Base-by-base conservation (phyloP, 331 rosid species). In the Pyrus hybrid region DNA sequence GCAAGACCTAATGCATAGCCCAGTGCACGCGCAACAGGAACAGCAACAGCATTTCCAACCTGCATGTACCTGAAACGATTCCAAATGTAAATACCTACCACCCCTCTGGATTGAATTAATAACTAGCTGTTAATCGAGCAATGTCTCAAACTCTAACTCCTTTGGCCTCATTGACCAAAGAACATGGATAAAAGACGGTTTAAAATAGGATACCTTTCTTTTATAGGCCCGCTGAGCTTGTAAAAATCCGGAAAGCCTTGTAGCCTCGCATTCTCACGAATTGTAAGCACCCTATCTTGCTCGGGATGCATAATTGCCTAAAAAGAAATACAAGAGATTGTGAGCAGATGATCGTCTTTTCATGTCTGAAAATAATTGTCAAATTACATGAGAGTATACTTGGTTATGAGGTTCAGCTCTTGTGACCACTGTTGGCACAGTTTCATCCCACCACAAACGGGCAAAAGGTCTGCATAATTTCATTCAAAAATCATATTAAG, bases 11-110 rank as follows among this genome's bases (percentile, higher is more conserved):
- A 79, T 0, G 88, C 60, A 53, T 85, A 90, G 3, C 97, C 97
- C 3, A 92, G 62, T 0, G 91, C 96, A 60, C 97, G 75, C 2
- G 96, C 86, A 5, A 92, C 97, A 0, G 97, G 97, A 51, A 92
- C 90, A 3, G 97, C 97, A 4, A 92, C 97, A 1, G 97, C 97
- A 70, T 92, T 92, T 16, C 97, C 97, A 22, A 90, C 86, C 83
- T 92, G 97, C 37, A 86, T 88, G 71, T 92, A 92, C 78, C 97
- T 90, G 62, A 49, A 63, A 53, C 37, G 66, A 67, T 7, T 67
- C 23, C 66, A 62, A 63, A 32, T 18, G 21, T 3, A 18, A 35
- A 14, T 23, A 14, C 5, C 11, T 47, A 41, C 4, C 49, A 11
- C 49, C 49, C 45, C 13, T 43, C 49, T 11, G 0, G 16, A 10